Base-by-base conservation (phyloP, 2,329 filamentous ascomycete genomes). In the Hirsutella thompsonii region DNA sequence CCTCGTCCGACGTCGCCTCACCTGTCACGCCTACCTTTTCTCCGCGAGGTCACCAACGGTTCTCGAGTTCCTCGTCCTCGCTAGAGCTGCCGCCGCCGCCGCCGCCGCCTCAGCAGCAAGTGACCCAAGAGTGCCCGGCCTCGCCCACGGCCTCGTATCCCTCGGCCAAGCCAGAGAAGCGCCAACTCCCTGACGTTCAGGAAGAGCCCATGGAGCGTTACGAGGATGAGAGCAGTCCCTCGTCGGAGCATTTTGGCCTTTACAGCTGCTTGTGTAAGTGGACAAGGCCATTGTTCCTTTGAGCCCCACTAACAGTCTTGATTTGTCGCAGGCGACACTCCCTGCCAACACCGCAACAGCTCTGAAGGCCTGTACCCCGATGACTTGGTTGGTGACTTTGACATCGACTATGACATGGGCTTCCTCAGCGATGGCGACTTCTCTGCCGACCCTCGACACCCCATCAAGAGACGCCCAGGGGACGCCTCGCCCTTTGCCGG, bases 131-230 rank as follows among this genome's bases (percentile, higher is more conserved):
- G 18, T 45, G 42, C 21, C 44, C 50, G 8, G 29, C 44, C 11
- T 48, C 50, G 23, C 46, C 50, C 8, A 29, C 36, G 20, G 39
- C 54, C 32, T 50, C 49, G 63, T 49, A 52, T 39, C 37, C 62
- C 64, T 46, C 53, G 40, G 49, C 51, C 46, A 75, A 78, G 48
- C 65, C 74, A 0, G 68, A 70, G 52, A 85, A 85, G 61, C 72
- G 76, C 45, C 72, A 71, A 40, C 68, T 95, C 46, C 83, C 86
- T 14, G 84, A 92, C 52, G 83, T 95, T 18, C 76, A 88, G 53
- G 89, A 95, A 59, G 88, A 94, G 53, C 79, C 83, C 2, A 63
- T 79, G 34, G 83, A 89, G 57, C 74, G 72, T 41, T 83, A 83
- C 19, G 74, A 79, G 21, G 70, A 72, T 40, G 67, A 54, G 33